phyloP scores from a whole-genome alignment of 257 asterid species.

The Linderniella brevidens region DNA sequence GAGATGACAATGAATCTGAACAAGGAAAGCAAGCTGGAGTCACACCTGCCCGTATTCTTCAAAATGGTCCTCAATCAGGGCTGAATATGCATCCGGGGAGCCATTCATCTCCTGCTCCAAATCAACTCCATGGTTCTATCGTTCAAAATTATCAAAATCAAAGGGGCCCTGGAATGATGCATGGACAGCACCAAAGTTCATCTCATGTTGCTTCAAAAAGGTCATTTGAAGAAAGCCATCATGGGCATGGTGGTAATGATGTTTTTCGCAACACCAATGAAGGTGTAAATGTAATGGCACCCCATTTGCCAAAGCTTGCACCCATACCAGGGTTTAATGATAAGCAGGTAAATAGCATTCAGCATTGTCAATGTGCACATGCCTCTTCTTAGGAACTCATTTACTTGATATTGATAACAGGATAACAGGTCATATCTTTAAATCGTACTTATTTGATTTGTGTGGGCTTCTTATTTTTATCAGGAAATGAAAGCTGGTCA shows the following conservation, averaged over 20 bases:
- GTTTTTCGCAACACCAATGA: conserved; percentile 26
- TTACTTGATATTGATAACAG: background rate
- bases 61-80: conserved; percentile 26
- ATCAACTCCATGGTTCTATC: conserved; percentile 28
- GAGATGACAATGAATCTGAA: conserved; percentile 36
- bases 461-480: conserved; percentile 12
- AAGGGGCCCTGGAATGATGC: conserved; percentile 40
- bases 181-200: conserved; percentile 39
- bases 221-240: conserved; percentile 46
- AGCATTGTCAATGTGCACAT: conserved; percentile 1
- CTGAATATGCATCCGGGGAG: conserved; percentile 26
- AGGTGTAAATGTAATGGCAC: conserved; percentile 34
- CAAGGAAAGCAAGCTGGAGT: conserved; percentile 43
- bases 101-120: conserved; percentile 22
- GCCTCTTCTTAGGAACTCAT: background rate
- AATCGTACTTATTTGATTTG: background rate
- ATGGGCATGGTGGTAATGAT: conserved; percentile 50
- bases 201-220: conserved; percentile 40
- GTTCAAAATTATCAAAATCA: conserved; percentile 34
- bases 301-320: conserved; percentile 74
- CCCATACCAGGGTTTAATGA: conserved; percentile 57
- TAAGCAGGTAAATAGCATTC: conserved; percentile 54
- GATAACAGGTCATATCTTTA: background rate
- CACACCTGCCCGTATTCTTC: conserved; percentile 44
- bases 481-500: conserved; percentile 68